Conservation (phyloP, 495 filamentous ascomycete species). For the Extremus antarcticus region DNA sequence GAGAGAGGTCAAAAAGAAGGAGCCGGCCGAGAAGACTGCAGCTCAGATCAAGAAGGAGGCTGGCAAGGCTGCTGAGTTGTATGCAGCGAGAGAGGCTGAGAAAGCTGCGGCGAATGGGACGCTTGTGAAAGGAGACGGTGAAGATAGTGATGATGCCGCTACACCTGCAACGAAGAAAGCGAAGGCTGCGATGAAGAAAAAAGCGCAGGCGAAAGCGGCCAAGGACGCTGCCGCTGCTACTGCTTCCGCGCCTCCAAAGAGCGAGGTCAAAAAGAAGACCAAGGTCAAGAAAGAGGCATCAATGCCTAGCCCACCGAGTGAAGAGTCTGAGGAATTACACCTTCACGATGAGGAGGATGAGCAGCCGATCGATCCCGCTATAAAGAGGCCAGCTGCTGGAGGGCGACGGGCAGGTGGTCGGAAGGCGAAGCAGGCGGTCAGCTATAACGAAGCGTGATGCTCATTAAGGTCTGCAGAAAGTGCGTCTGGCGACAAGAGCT, state of each 20-base stretch:
- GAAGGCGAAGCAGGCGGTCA: constrained; percentile 13
- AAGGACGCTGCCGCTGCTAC: not conserved
- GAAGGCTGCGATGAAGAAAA: constrained; percentile 7
- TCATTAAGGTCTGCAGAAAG: no score
- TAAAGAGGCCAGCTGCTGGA: constrained; percentile 1
- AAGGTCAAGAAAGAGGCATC: constrained; percentile 8
- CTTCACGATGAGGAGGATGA: not conserved
- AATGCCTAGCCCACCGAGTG: constrained; percentile 12
- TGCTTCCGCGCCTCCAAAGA: not conserved
- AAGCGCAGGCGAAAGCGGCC: constrained; percentile 1
- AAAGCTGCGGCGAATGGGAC: constrained; percentile 10
- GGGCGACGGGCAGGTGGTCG: constrained; percentile 3
- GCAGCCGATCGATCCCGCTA: constrained; percentile 1
- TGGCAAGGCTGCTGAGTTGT: not conserved
- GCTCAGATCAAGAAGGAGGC: constrained; percentile 8
- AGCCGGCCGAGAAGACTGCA: constrained; percentile 13
- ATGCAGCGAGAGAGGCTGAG: constrained; percentile 6
- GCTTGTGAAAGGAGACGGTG: not conserved
- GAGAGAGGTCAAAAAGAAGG: constrained; percentile 53
- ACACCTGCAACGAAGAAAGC: constrained; percentile 22
- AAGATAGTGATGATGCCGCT: constrained; percentile 2
- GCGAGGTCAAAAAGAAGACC: constrained; percentile 4
- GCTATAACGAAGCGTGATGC: constrained; percentile 10
- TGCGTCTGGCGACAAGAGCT: no score
- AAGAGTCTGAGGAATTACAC: constrained; percentile 1